Base-by-base conservation (phyloP, 2,329 filamentous ascomycete species). In the Salinomyces thailandicus region DNA sequence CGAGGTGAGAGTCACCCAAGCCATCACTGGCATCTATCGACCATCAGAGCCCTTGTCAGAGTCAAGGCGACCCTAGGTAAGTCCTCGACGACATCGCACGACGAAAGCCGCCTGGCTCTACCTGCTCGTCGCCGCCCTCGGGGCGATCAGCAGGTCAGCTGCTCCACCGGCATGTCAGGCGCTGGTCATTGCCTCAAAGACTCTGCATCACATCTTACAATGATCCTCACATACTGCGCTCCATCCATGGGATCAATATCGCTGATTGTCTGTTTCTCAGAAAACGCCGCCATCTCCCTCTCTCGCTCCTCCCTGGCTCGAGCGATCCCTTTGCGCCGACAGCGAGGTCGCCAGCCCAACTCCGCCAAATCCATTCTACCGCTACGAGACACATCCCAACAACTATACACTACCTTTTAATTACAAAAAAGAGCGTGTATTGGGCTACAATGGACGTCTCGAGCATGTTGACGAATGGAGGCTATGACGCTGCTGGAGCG, bases 361-460 rank as follows among this genome's bases (percentile, higher is more conserved):
- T 27, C 24, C 13, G 33, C 38, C 33, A 35, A 18, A 22, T 31
- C 31, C 14, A 20, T 12, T 33, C 41, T 33, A 38, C 38, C 33
- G 27, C 34, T 19, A 20, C 33, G 37, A 12, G 28, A 41, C 22
- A 42, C 41, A 15, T n/a, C 33, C 42, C 30, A 35, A 44, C 32
- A 46, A n/a, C 24, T 12, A 17, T 12, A 24, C 5, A 15, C 19
- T 24, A 35, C 35, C 24, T 18, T 27, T 19, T 18, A 35, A 30
- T 36, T 42, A 29, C 41, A 28, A 11, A 24, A 27, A 39, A 40
- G 33, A 38, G 20, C 9, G 14, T 12, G 16, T 15, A 37, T 33
- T 15, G 14, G 28, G 33, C 3, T 12, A 29, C 35, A 22, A 62
- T 62, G 60, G 55, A 62, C 42, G 45, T 60, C 37, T 55, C 54